phyloP scores from a whole-genome alignment of 2,329 filamentous ascomycete genomes.

The Tolypocladium sp. region DNA sequence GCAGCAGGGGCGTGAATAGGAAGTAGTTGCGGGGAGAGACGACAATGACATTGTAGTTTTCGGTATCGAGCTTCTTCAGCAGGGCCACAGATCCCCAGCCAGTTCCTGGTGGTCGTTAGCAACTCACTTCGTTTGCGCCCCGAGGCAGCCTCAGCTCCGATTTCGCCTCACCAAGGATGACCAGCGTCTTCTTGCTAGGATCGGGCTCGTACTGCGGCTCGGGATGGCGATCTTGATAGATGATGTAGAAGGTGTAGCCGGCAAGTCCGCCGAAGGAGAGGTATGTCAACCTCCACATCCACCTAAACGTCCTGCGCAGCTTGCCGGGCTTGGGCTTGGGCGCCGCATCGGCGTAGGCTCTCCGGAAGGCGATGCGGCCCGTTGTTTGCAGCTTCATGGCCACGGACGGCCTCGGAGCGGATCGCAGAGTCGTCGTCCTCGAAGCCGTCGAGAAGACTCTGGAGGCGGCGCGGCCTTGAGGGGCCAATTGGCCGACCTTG shows the following conservation, averaged over 20 bases:
- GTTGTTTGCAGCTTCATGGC: constrained; percentile 24
- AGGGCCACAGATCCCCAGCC: constrained; percentile 94
- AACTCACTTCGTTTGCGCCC: too few species aligned
- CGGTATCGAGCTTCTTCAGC: constrained; percentile 95
- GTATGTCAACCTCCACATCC: constrained; percentile 77
- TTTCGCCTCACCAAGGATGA: constrained; percentile 67
- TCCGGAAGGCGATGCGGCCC: constrained; percentile 30
- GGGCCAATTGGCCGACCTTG: constrained; percentile 18
- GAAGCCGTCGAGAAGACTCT: constrained; percentile 24
- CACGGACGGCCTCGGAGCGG: constrained; percentile 18
- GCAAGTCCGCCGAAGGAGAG: constrained; percentile 61
- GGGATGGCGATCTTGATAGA: constrained; percentile 77
- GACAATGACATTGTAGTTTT: constrained; percentile 98
- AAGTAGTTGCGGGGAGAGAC: constrained; percentile 99
- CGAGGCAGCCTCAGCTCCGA: background rate
- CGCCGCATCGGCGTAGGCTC: constrained; percentile 42
- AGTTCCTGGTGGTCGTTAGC: constrained; percentile 53
- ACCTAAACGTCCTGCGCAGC: constrained; percentile 62
- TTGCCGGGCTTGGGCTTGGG: constrained; percentile 43
- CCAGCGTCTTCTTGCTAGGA: constrained; percentile 90
- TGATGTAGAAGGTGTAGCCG: constrained; percentile 67
- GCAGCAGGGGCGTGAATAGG: constrained; percentile 94
- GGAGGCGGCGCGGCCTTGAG: constrained; percentile 18
- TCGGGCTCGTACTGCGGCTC: constrained; percentile 70
- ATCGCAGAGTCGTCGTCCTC: constrained; percentile 11